Conservation (phyloP, 2,329 filamentous ascomycete genomes). For the Calonectria leucothoes region DNA sequence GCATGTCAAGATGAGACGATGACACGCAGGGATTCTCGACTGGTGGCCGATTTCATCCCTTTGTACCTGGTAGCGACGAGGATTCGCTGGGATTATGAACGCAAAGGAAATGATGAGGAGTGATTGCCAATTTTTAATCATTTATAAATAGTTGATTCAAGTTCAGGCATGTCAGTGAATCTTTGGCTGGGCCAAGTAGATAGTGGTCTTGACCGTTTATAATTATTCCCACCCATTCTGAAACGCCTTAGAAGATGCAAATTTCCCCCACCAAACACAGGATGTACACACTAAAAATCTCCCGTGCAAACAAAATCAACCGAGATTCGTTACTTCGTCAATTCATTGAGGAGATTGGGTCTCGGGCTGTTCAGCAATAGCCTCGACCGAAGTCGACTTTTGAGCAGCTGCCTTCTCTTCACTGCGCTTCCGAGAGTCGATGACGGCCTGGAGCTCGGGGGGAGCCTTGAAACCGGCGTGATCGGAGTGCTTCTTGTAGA, state of each 20-base stretch:
- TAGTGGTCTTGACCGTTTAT: slow-evolving; percentile 20
- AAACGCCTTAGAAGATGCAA: slow-evolving; percentile 45
- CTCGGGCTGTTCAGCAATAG: slow-evolving; percentile 33
- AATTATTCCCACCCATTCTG: slow-evolving; percentile 32
- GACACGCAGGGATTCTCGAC: slow-evolving; percentile 8
- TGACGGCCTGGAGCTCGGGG: slow-evolving; percentile 66
- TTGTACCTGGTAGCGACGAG: not conserved
- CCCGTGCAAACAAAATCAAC: slow-evolving; percentile 28
- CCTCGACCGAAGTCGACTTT: slow-evolving; percentile 32
- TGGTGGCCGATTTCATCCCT: not conserved
- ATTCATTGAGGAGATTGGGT: slow-evolving; percentile 43
- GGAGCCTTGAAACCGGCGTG: slow-evolving; percentile 83
- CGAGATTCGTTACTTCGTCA: slow-evolving; percentile 18
- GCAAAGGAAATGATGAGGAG: slow-evolving; percentile 5
- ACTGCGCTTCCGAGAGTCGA: slow-evolving; percentile 67
- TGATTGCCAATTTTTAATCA: not conserved
- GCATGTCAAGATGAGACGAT: slow-evolving; percentile 22
- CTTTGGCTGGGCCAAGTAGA: slow-evolving; percentile 12
- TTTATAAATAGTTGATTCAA: slow-evolving; percentile 8
- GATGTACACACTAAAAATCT: slow-evolving; percentile 25
- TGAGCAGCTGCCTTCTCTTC: slow-evolving; percentile 47
- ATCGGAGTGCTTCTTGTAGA: slow-evolving; percentile 91
- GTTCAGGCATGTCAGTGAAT: slow-evolving; percentile 3
- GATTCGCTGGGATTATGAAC: not conserved
- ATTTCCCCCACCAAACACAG: slow-evolving; percentile 28